Percentiles rank a stretch among this genome's conserved stretches.
These are phyloP conservation scores for Claviceps maximensis DNA, from an alignment of 2,329 filamentous ascomycete genomes.

Conservation along the genomic window DNA sequence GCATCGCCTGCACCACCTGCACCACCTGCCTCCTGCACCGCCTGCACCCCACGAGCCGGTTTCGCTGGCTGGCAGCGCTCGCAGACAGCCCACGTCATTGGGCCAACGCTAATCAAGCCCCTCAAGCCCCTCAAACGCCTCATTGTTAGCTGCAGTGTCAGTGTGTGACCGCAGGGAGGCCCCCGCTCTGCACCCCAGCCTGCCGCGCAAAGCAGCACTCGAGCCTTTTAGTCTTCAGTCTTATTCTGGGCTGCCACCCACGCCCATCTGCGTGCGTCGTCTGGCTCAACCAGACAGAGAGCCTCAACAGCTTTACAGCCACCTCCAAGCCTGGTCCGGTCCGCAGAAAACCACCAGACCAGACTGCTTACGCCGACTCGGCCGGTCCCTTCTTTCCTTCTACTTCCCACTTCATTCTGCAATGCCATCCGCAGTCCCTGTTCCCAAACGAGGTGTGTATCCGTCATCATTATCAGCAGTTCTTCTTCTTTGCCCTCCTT, in stretches of 20 bases:
- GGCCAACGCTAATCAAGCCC: background rate
- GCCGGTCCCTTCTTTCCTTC: background rate
- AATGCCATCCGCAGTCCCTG: conserved; percentile 13
- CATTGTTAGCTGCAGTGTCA: background rate
- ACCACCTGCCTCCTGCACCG: background rate
- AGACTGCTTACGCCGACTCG: background rate
- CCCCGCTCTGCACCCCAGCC: background rate
- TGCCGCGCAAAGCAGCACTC: background rate
- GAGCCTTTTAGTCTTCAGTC: background rate
- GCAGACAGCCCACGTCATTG: conserved; percentile 5
- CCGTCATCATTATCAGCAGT: background rate
- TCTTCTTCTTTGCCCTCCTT: background rate
- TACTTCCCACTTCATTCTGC: conserved; percentile 5
- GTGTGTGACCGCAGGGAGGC: background rate
- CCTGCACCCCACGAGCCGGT: conserved; percentile 11
- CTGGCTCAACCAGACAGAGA: background rate
- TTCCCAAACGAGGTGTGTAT: conserved; percentile 13
- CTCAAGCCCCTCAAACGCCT: too few relatives aligned
- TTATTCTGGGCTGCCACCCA: background rate
- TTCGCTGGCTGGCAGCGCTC: conserved; percentile 8
- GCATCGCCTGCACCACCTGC: background rate
- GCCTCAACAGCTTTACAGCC: background rate
- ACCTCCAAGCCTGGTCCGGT: too few relatives aligned
- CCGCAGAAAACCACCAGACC: background rate
- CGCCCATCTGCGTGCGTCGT: background rate